Evolutionary conservation across 179 eudicot species (phyloP).

Genomic region (Vitellaria paradoxa): DNA sequence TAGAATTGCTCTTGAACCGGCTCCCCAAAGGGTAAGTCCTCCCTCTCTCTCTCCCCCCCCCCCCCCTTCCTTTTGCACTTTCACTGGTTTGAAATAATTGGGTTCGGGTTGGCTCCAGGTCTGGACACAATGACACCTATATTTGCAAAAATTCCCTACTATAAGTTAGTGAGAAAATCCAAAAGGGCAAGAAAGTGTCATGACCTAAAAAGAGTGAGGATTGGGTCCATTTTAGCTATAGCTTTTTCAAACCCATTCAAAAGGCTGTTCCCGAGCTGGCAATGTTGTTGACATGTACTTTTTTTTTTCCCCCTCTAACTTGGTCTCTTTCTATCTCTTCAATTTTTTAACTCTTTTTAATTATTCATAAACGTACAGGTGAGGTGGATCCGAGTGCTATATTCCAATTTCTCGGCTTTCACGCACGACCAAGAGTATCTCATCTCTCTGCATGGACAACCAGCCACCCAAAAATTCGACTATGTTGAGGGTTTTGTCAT

Average conservation of each 20-base stretch:
- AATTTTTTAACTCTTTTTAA: background rate
- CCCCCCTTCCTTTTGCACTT: background rate
- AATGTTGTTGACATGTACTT: slow-evolving; percentile 27
- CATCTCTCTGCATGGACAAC: slow-evolving; percentile 64
- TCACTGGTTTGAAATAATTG: background rate
- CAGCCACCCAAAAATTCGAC: slow-evolving; percentile 54
- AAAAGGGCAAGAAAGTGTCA: slow-evolving; percentile 9
- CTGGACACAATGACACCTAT: slow-evolving; percentile 1
- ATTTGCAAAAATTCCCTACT: slow-evolving; percentile 5
- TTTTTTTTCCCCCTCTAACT: background rate
- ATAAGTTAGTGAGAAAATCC: slow-evolving; percentile 10
- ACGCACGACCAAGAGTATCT: slow-evolving; percentile 84
- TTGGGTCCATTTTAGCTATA: slow-evolving; percentile 15
- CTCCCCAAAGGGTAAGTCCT: slow-evolving; percentile 70
- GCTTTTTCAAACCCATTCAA: slow-evolving; percentile 19
- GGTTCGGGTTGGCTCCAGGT: background rate
- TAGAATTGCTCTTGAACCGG: slow-evolving; percentile 80
- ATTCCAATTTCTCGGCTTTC: slow-evolving; percentile 73
- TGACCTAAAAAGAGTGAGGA: background rate
- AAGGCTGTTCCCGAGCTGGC: slow-evolving; percentile 31
- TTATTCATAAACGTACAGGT: slow-evolving; percentile 39
- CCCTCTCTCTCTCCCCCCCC: background rate
- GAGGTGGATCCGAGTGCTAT: slow-evolving; percentile 88
- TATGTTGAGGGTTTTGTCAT: slow-evolving; percentile 93
- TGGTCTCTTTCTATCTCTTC: background rate